phyloP scores from a whole-genome alignment of 805 yeast species.

The Diddensiella santjacobensis region DNA sequence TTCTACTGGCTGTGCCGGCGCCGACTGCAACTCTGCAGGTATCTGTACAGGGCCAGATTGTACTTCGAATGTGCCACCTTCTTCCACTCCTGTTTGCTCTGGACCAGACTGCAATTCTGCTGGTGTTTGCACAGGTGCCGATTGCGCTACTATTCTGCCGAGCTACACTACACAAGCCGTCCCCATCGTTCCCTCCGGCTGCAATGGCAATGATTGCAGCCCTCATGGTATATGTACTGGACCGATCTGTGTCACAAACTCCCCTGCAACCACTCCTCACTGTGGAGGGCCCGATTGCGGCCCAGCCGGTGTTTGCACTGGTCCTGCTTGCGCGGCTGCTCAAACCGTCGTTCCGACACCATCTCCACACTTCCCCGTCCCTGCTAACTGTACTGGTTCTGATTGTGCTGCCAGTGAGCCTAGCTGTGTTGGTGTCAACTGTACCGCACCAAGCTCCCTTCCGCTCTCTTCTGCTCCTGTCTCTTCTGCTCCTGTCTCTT shows the following conservation, averaged over 20 bases:
- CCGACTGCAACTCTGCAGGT: constrained; percentile 2
- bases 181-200: too few species aligned
- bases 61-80: too few species aligned
- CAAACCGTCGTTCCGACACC: too few species aligned
- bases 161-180: too few species aligned
- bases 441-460: too few species aligned
- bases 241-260: too few species aligned
- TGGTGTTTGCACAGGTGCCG: background rate
- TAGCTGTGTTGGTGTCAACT: too few species aligned
- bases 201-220: too few species aligned
- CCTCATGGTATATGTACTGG: too few species aligned
- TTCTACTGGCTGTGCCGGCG: background rate
- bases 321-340: background rate
- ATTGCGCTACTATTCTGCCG: too few species aligned
- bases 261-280: background rate
- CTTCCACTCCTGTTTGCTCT: background rate
- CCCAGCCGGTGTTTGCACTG: background rate
- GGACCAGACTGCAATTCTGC: constrained; percentile 1
- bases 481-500: constrained; percentile 1
- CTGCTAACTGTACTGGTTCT: constrained; percentile 1
- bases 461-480: constrained; percentile 3
- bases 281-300: background rate
- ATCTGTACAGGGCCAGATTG: background rate
- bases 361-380: too few species aligned
- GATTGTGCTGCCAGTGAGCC: constrained; percentile 1